These are phyloP conservation scores for Pulveroboletus frians DNA, from an alignment of 768 basidiomycete genomes.

Conservation along the genomic window DNA sequence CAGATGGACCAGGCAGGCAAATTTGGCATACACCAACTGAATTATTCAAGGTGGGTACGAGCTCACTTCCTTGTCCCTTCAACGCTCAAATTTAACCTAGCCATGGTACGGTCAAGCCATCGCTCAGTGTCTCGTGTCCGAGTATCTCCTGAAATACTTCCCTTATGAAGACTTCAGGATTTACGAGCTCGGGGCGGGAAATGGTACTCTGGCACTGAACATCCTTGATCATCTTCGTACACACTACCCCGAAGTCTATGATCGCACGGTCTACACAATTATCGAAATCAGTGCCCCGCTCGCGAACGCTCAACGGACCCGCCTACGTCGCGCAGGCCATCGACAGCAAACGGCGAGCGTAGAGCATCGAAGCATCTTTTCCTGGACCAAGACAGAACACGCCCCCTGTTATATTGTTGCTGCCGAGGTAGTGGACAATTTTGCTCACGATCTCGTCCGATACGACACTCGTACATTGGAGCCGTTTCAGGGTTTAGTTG, in stretches of 20 bases:
- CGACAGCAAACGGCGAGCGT: slow-evolving; percentile 50
- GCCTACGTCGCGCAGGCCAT: slow-evolving; percentile 44
- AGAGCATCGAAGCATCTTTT: slow-evolving; percentile 76
- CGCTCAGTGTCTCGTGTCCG: slow-evolving; percentile 81
- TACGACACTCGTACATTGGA: slow-evolving; percentile 76
- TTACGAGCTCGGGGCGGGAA: slow-evolving; percentile 97
- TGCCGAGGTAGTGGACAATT: slow-evolving; percentile 98
- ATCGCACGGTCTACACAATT: slow-evolving; percentile 87
- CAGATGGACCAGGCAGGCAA: slow-evolving; percentile 74
- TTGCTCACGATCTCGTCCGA: slow-evolving; percentile 91
- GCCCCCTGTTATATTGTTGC: slow-evolving; percentile 92
- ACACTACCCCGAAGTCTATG: slow-evolving; percentile 86
- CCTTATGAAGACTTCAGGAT: slow-evolving; percentile 95
- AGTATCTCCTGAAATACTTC: slow-evolving; percentile 92
- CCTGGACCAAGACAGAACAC: slow-evolving; percentile 69
- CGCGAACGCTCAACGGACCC: slow-evolving; percentile 63
- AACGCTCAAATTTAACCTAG: slow-evolving; percentile 37
- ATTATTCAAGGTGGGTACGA: slow-evolving; percentile 74
- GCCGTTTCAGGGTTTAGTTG: slow-evolving; percentile 80
- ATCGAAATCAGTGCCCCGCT: slow-evolving; percentile 89
- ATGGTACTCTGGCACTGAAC: slow-evolving; percentile 89
- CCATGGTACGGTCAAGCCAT: slow-evolving; percentile 94
- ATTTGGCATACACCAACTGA: slow-evolving; percentile 99
- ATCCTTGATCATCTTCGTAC: slow-evolving; percentile 76
- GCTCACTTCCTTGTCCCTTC: not conserved